Conservation (phyloP, 1,284 basidiomycete genomes). For the Kwoniella shivajii region DNA sequence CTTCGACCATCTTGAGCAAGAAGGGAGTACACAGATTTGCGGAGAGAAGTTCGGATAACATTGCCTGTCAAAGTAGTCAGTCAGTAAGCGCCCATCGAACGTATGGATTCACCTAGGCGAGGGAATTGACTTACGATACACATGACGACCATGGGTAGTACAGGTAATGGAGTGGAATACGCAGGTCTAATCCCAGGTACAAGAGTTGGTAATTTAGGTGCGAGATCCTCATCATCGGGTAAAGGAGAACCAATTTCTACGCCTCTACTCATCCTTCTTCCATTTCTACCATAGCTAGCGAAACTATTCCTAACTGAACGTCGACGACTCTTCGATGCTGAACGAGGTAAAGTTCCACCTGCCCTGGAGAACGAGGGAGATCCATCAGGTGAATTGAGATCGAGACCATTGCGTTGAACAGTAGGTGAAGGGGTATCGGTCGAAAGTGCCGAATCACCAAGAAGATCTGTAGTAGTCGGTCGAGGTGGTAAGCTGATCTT, state of each 20-base stretch:
- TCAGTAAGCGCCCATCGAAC: conserved; percentile 6
- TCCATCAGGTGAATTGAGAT: conserved; percentile 20
- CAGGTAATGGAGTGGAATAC: conserved; percentile 72
- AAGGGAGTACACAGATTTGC: conserved; percentile 90
- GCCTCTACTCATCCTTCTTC: conserved; percentile 21
- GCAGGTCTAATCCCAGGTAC: conserved; percentile 54
- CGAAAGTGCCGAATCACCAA: conserved; percentile 23
- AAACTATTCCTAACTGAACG: conserved; percentile 30
- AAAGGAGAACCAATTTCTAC: conserved; percentile 15
- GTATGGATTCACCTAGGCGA: neutral
- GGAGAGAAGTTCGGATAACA: conserved; percentile 89
- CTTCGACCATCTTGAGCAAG: conserved; percentile 88
- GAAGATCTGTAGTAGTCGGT: conserved; percentile 29
- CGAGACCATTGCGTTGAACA: conserved; percentile 2
- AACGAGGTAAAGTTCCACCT: conserved; percentile 14
- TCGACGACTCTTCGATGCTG: conserved; percentile 13
- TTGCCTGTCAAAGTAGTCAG: conserved; percentile 61
- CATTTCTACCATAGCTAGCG: conserved; percentile 27
- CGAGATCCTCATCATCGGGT: conserved; percentile 29
- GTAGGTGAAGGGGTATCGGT: conserved; percentile 26
- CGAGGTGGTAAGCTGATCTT: conserved; percentile 35
- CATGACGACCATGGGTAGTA: conserved; percentile 84
- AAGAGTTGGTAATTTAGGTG: conserved; percentile 47
- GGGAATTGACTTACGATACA: conserved; percentile 82
- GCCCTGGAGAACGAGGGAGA: conserved; percentile 3